Evolutionary conservation across 2,329 filamentous ascomycete genomes (phyloP).

Genomic region (Bimuria novae-zelandiae): DNA sequence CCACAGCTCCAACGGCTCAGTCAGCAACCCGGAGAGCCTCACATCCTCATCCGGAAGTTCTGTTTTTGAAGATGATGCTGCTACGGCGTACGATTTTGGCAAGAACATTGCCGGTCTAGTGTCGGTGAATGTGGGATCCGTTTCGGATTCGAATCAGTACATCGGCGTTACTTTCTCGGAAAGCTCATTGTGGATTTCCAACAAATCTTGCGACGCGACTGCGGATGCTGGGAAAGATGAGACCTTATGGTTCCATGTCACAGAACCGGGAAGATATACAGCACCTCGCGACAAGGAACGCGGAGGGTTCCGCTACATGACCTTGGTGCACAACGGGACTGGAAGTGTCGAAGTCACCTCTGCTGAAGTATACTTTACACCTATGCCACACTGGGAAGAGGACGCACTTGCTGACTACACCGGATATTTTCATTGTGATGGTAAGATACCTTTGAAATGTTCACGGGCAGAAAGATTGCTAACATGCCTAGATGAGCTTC

Average conservation of each 20-base stretch:
- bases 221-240: conserved; percentile 54
- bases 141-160: conserved; percentile 42
- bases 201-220: conserved; percentile 52
- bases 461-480: conserved; percentile 3
- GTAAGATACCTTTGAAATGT: too few relatives aligned
- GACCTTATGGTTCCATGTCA: conserved; percentile 53
- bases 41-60: conserved; percentile 34
- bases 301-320: conserved; percentile 55
- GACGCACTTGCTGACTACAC: conserved; percentile 44
- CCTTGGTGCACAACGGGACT: conserved; percentile 50
- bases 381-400: conserved; percentile 49
- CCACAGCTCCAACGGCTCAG: conserved; percentile 47
- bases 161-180: conserved; percentile 52
- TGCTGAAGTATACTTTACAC: conserved; percentile 51
- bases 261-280: conserved; percentile 47
- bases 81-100: conserved; percentile 49
- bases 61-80: conserved; percentile 42
- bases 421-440: conserved; percentile 51
- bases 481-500: conserved; percentile 42
- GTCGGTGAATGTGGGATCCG: conserved; percentile 39
- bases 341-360: conserved; percentile 45
- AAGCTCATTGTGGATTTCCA: conserved; percentile 55
- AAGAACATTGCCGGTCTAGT: conserved; percentile 51
- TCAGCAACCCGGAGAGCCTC: conserved; percentile 42
- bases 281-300: conserved; percentile 49